Conservation (phyloP, 202 grass and related monocot species). For the Zizania palustris region DNA sequence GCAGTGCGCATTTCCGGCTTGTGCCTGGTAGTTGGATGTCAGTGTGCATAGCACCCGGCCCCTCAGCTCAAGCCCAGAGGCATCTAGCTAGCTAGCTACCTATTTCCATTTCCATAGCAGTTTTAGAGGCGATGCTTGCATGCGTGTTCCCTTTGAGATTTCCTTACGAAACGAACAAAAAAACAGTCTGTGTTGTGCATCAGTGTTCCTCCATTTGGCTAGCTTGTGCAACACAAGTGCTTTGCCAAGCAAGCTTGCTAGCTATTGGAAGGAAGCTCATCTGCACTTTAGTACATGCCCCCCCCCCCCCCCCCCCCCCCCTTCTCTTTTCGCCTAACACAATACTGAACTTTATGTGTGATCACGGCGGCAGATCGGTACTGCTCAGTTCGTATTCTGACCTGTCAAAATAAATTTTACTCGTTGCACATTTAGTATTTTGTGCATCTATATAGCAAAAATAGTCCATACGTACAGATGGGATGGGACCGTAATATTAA, state of each 20-base stretch:
- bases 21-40: constrained; percentile 11
- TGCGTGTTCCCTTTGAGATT: not conserved
- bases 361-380: no score
- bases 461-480: no score
- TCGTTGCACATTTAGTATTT: no score
- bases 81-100: not conserved
- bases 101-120: not conserved
- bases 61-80: not conserved
- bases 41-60: not conserved
- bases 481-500: no score
- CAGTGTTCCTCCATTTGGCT: not conserved
- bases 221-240: not conserved
- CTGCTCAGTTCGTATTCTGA: no score
- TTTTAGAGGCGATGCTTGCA: not conserved
- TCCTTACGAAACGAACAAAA: not conserved
- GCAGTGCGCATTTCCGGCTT: constrained; percentile 3
- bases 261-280: not conserved
- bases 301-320: no score
- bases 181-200: not conserved
- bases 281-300: not conserved
- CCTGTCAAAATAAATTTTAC: no score
- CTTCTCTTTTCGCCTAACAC: no score
- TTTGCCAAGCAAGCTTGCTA: not conserved
- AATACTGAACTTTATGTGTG: no score
- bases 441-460: no score